Percentiles rank a stretch among this genome's conserved stretches.
phyloP scores from a whole-genome alignment of 805 yeast genomes.

The Tetrapisispora pingtungensis region DNA sequence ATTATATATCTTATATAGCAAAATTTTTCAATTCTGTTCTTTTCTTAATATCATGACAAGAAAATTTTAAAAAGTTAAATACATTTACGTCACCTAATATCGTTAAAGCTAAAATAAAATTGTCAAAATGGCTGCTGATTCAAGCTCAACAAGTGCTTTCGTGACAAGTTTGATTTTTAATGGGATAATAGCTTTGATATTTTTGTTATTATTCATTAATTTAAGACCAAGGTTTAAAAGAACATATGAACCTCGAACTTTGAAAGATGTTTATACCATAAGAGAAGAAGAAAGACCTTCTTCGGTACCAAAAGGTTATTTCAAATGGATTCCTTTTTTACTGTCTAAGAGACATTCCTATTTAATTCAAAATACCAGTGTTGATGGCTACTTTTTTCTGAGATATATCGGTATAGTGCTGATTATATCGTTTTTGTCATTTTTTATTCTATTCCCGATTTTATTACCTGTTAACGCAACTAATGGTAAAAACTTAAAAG shows the following conservation, averaged over 20 bases:
- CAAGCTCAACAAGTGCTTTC: slow-evolving; percentile 62
- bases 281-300: slow-evolving; percentile 47
- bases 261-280: slow-evolving; percentile 28
- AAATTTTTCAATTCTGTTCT: too few relatives aligned
- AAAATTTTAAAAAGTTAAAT: too few relatives aligned
- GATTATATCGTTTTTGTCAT: slow-evolving; percentile 42
- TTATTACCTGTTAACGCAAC: slow-evolving; percentile 68
- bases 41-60: too few relatives aligned
- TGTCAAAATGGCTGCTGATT: slow-evolving; percentile 13
- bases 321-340: slow-evolving; percentile 47
- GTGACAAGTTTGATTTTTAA: slow-evolving; percentile 63
- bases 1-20: neutral
- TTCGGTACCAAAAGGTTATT: slow-evolving; percentile 53
- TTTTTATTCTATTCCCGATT: slow-evolving; percentile 53
- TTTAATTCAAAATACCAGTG: slow-evolving; percentile 57
- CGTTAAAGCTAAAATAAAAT: neutral
- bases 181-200: slow-evolving; percentile 47
- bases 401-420: slow-evolving; percentile 53
- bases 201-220: slow-evolving; percentile 48
- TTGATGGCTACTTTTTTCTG: slow-evolving; percentile 69
- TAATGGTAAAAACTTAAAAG: slow-evolving; percentile 44
- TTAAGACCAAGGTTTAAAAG: slow-evolving; percentile 56
- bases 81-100: too few relatives aligned
- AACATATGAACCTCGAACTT: slow-evolving; percentile 74
- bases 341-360: slow-evolving; percentile 48